Percentiles rank a stretch among this genome's conserved stretches.
phyloP scores from a whole-genome alignment of 768 basidiomycete genomes.

The Lactifluus piperatus region DNA sequence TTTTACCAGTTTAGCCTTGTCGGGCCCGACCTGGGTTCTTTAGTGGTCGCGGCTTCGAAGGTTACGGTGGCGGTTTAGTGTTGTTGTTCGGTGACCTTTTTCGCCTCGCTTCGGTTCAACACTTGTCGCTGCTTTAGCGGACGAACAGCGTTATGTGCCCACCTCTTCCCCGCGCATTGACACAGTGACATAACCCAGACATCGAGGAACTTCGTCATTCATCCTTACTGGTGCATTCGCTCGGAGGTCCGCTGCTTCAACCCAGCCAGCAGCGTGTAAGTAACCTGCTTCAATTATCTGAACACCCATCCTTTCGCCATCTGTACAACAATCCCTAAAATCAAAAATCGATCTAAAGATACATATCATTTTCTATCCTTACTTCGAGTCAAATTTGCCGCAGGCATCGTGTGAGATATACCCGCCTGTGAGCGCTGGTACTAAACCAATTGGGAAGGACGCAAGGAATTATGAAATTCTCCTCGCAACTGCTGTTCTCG shows the following conservation, averaged over 20 bases:
- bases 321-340: too few relatives aligned
- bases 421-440: constrained; percentile 71
- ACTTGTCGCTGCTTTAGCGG: background rate
- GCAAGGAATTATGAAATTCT: constrained; percentile 89
- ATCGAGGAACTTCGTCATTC: background rate
- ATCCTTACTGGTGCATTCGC: background rate
- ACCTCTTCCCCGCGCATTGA: background rate
- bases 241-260: background rate
- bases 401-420: constrained; percentile 42
- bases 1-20: too few relatives aligned
- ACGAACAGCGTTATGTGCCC: background rate
- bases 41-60: too few relatives aligned
- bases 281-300: too few relatives aligned
- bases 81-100: too few relatives aligned
- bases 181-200: background rate
- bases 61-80: too few relatives aligned
- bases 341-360: too few relatives aligned
- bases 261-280: too few relatives aligned
- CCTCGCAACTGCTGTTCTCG: constrained; percentile 75
- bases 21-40: too few relatives aligned
- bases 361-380: background rate
- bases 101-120: too few relatives aligned
- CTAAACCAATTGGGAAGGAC: constrained; percentile 78
- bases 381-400: constrained; percentile 2
- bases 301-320: background rate